These are phyloP conservation scores for Begonia masoniana DNA, from an alignment of 306 rosid genomes.

Conservation along the genomic window DNA sequence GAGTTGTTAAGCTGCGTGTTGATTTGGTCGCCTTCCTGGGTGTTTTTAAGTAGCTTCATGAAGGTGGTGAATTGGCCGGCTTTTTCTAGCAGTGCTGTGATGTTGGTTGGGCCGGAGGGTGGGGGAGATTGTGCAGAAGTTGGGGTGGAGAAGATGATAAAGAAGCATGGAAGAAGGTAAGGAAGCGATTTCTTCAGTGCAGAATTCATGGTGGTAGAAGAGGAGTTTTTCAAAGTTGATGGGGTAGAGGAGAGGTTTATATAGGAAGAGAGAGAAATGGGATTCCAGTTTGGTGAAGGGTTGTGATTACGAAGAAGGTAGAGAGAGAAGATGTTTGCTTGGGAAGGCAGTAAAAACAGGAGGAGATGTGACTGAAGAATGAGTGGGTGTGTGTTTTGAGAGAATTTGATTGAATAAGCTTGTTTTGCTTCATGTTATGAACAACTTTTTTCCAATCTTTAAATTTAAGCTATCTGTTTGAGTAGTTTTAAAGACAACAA, in stretches of 20 bases:
- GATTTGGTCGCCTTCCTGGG: constrained; percentile 53
- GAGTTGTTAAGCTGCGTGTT: constrained; percentile 68
- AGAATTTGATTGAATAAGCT: neutral
- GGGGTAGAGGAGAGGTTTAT: neutral
- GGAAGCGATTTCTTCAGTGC: neutral
- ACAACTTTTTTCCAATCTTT: constrained; percentile 4
- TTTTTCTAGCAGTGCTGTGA: constrained; percentile 57
- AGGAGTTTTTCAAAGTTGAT: no score
- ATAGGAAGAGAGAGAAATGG: neutral
- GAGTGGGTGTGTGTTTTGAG: neutral
- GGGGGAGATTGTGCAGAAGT: constrained; percentile 18
- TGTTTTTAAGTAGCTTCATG: constrained; percentile 45
- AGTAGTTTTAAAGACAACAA: neutral
- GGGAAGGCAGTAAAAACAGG: constrained; percentile 13
- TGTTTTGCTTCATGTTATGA: constrained; percentile 5
- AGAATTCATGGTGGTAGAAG: neutral
- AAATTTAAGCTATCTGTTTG: neutral
- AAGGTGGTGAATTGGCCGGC: constrained; percentile 88
- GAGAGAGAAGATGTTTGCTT: constrained; percentile 11
- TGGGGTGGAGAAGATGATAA: neutral
- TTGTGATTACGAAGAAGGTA: neutral
- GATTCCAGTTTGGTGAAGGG: constrained; percentile 5
- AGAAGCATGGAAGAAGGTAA: neutral
- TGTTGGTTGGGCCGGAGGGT: constrained; percentile 60
- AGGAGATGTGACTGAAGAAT: neutral